These are phyloP conservation scores for Scleroderma citrinum DNA, from an alignment of 768 basidiomycete genomes.

Conservation along the genomic window DNA sequence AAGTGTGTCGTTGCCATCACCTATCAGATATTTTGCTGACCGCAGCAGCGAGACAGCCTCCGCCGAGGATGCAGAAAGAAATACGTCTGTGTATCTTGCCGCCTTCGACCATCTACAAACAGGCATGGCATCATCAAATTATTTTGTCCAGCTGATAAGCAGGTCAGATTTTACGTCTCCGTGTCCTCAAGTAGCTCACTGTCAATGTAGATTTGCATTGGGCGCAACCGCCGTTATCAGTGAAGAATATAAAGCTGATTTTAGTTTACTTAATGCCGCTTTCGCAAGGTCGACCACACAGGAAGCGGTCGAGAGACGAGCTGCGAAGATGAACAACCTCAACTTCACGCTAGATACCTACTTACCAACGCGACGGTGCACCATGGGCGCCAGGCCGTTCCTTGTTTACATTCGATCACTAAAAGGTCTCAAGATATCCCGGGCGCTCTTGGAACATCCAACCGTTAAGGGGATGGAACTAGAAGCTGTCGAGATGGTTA, in stretches of 20 bases:
- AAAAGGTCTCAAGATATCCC: conserved; percentile 9
- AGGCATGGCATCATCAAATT: conserved; percentile 3
- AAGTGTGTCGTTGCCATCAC: conserved; percentile 5
- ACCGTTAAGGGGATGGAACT: conserved; percentile 8
- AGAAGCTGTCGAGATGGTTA: conserved; percentile 9
- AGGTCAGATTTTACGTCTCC: too few relatives aligned
- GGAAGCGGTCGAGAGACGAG: conserved; percentile 17
- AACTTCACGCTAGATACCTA: conserved; percentile 12
- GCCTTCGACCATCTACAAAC: not conserved
- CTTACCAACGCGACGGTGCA: conserved; percentile 2
- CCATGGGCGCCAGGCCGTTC: conserved; percentile 13
- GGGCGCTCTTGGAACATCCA: conserved; percentile 7
- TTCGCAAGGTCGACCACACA: conserved; percentile 12
- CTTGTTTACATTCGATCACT: conserved; percentile 14
- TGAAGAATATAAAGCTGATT: not conserved
- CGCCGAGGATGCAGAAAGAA: not conserved
- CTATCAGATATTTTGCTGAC: too few relatives aligned
- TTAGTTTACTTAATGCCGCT: conserved; percentile 1
- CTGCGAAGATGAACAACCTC: conserved; percentile 1
- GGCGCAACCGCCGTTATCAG: not conserved
- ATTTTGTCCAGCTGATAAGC: conserved; percentile 9
- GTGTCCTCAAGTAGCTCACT: not conserved
- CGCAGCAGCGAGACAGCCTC: conserved; percentile 2
- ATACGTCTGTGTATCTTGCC: not conserved
- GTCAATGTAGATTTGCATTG: not conserved